Evolutionary conservation across 495 filamentous ascomycete species (phyloP), one percentile per base, ranked within the genome.

Genomic region (Xylaria palmicola): DNA sequence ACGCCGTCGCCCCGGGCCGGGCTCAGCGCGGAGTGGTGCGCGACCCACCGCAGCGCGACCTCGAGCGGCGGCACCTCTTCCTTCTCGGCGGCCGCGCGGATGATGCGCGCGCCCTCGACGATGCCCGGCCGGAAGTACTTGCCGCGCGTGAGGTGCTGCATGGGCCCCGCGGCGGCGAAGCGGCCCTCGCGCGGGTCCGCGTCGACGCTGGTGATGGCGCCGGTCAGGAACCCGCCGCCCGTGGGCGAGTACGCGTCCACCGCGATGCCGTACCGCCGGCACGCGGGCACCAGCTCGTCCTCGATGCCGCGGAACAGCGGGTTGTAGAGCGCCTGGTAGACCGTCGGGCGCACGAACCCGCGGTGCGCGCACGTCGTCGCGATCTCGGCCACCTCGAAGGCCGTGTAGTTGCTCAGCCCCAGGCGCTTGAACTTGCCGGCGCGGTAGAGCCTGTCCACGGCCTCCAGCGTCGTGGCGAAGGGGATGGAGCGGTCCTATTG

Each of bases 311-410:
- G 85, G 24, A 75, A 83, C 32, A 90, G 79, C 48, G 75, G 75
- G 67, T 85, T 90, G 74, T 86, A 89, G 72, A 85, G 73, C n/a
- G 70, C 79, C 66, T 89, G 85, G 68, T 87, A 87, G 24, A 88
- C 77, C 6, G 79, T 85, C 8, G 87, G 85, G n/a, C 79, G 79
- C 36, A 87, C 81, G 81, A 84, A 89, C 6, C 86, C 86, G 52
- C 85, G 81, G 71, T 86, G 81, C 51, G 84, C 83, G 72, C 89
- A 92, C 34, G 84, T 81, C 60, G 87, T 88, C 6, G 85, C 88
- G 19, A 92, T 79, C 74, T 94, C 91, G 1, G 91, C 90, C 1
- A 96, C 89, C 69, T 96, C 90, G 72, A 88, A 93, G 9, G 90
- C 83, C 1, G 91, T 86, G 66, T 81, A 96, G 71, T 93, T 96